phyloP scores from a whole-genome alignment of 805 yeast species.

The Tetrapisispora nanseiensis region DNA sequence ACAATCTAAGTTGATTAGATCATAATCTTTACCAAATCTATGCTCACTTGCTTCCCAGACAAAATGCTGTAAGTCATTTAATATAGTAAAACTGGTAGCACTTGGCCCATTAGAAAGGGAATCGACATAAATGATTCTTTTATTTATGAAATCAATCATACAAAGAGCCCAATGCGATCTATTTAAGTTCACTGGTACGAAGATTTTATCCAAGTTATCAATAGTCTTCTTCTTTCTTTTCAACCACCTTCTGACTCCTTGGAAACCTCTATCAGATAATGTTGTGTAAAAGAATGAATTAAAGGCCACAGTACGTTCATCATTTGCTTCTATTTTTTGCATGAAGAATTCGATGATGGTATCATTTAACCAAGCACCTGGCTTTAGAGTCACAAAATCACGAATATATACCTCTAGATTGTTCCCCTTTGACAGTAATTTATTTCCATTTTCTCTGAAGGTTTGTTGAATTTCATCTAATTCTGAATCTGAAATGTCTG shows the following conservation, averaged over 20 bases:
- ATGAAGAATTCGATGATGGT: constrained; percentile 79
- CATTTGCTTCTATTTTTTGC: constrained; percentile 26
- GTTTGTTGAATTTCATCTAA: constrained; percentile 18
- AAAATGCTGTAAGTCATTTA: constrained; percentile 47
- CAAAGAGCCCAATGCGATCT: constrained; percentile 91
- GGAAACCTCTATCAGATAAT: constrained; percentile 61
- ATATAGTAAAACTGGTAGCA: constrained; percentile 29
- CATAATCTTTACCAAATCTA: constrained; percentile 28
- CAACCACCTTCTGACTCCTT: constrained; percentile 78
- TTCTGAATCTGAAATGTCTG: constrained; percentile 18
- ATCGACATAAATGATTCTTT: constrained; percentile 63
- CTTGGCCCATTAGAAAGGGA: constrained; percentile 44
- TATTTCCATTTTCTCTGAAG: constrained; percentile 22
- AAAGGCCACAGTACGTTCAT: constrained; percentile 51
- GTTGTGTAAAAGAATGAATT: constrained; percentile 83
- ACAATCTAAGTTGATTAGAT: constrained; percentile 32
- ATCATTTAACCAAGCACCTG: constrained; percentile 82
- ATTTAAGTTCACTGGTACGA: constrained; percentile 78
- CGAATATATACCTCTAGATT: constrained; percentile 51
- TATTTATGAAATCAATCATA: constrained; percentile 52
- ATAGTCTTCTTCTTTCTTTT: constrained; percentile 63
- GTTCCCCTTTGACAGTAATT: constrained; percentile 20
- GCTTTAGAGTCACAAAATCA: constrained; percentile 64
- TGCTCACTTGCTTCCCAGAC: constrained; percentile 56
- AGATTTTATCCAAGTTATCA: constrained; percentile 49